A percentile compares a stretch with the other conserved stretches of the same genome.
These are phyloP conservation scores for Fusarium sp. DNA, from an alignment of 2,329 filamentous ascomycete species.

Conservation along the genomic window DNA sequence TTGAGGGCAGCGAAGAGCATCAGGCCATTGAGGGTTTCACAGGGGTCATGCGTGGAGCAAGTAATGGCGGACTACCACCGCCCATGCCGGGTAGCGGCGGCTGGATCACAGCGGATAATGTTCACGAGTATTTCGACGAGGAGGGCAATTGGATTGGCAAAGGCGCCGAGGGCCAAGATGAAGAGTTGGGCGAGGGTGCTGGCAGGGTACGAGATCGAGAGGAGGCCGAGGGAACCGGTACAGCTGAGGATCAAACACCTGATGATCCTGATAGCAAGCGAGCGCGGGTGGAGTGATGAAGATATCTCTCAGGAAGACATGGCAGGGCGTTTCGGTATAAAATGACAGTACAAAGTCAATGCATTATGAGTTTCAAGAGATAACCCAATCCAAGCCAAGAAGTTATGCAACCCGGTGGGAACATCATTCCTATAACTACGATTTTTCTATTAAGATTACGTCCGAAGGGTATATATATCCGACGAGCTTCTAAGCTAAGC, in stretches of 20 bases:
- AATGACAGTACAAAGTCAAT: constrained; percentile 15
- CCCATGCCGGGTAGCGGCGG: constrained; percentile 80
- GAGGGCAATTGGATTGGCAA: constrained; percentile 80
- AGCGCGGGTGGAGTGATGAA: constrained; percentile 59
- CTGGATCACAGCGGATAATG: constrained; percentile 94
- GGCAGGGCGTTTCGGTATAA: constrained; percentile 43
- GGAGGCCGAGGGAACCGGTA: constrained; percentile 64
- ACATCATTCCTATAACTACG: constrained; percentile 5
- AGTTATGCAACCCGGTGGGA: background rate
- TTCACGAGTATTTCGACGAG: constrained; percentile 84
- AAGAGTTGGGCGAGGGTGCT: constrained; percentile 73
- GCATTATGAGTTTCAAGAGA: constrained; percentile 15
- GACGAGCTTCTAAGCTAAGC: constrained; percentile 35
- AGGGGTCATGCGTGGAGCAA: constrained; percentile 65
- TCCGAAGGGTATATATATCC: constrained; percentile 45
- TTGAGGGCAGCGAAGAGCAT: constrained; percentile 65
- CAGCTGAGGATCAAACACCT: constrained; percentile 57
- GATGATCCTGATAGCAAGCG: constrained; percentile 63
- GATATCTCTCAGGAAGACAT: constrained; percentile 11
- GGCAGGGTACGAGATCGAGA: constrained; percentile 68
- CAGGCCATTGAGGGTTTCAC: constrained; percentile 69
- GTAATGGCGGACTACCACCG: constrained; percentile 69
- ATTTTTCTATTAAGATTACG: constrained; percentile 45
- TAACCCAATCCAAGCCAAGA: background rate
- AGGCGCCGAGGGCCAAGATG: constrained; percentile 55